Evolutionary conservation across 495 filamentous ascomycete genomes (phyloP), one percentile per base, ranked within the genome.

Genomic region (Parmelia sp.): DNA sequence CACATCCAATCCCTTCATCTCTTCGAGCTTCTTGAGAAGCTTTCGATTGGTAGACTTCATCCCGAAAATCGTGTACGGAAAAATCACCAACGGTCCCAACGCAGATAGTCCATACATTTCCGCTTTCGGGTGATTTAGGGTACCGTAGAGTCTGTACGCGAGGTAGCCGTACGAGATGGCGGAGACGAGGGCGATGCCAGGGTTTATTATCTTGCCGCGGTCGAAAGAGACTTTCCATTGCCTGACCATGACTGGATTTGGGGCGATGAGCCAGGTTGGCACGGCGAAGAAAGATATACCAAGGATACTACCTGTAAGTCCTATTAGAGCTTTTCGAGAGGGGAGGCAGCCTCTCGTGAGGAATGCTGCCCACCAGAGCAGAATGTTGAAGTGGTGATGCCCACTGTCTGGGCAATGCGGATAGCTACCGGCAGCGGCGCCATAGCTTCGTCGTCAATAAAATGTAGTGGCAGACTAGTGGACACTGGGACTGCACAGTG

Each of bases 231-330:
- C 63, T 53, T 68, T 51, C 82, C 82, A 86, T 71, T 86, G 82
- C 21, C 64, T 68, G 23, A 80, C 78, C 57, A 85, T 74, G 15
- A 85, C 67, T 0, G 80, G 76, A 8, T 76, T 69, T 0, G 84
- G 84, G 1, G 82, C 78, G 57, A 80, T 69, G 27, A 86, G 76
- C 17, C 86, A 67, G 56, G 76, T 74, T 7, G 84, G 84, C 14
- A 83, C 67, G 33, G 77, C 44, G 57, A 77, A 63, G 71, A 74
- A 66, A 25, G 79, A 82, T 60, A 80, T 53, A 53, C 74, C 53
- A 60, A 78, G 67, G 62, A 70, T 78, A 53, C 71, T 66, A 65
- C 82, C 83, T 69, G 71, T 15, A 27, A 37, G 31, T 23, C 7
- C 21, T 23, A 25, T 65, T 14, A 65, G 58, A 27, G 47, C 17